Evolutionary conservation across 164 flowering plant genomes (phyloP).

Genomic region (Cinnamomum chago): DNA sequence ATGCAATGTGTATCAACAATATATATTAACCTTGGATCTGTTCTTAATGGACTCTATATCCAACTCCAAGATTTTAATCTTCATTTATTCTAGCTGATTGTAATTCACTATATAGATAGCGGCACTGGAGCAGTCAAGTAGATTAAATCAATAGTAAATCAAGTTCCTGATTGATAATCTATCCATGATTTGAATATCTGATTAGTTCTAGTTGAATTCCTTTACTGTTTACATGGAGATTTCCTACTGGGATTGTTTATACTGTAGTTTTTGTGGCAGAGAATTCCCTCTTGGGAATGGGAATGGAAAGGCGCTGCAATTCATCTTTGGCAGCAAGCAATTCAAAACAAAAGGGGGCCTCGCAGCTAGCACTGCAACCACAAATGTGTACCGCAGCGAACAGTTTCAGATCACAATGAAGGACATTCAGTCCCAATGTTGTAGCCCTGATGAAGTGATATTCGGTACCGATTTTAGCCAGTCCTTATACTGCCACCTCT

Average conservation of each 20-base stretch:
- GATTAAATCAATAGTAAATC: background rate
- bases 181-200: background rate
- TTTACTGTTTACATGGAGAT: background rate
- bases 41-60: background rate
- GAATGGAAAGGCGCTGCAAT: constrained; percentile 73
- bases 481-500: constrained; percentile 79
- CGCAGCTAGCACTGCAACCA: constrained; percentile 73
- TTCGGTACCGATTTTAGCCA: constrained; percentile 80
- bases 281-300: constrained; percentile 73
- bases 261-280: constrained; percentile 29
- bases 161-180: background rate
- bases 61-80: background rate
- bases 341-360: constrained; percentile 73
- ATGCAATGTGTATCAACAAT: too few relatives aligned
- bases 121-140: too few relatives aligned
- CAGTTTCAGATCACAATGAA: constrained; percentile 55
- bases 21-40: too few relatives aligned
- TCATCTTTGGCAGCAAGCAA: constrained; percentile 84
- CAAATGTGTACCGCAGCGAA: constrained; percentile 57
- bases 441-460: constrained; percentile 94
- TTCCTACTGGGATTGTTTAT: background rate
- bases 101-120: background rate
- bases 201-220: background rate
- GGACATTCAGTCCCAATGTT: constrained; percentile 47
- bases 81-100: background rate